These are phyloP conservation scores for Pyrenophora tritici-repentis DNA, from an alignment of 2,329 filamentous ascomycete genomes.

Conservation along the genomic window DNA sequence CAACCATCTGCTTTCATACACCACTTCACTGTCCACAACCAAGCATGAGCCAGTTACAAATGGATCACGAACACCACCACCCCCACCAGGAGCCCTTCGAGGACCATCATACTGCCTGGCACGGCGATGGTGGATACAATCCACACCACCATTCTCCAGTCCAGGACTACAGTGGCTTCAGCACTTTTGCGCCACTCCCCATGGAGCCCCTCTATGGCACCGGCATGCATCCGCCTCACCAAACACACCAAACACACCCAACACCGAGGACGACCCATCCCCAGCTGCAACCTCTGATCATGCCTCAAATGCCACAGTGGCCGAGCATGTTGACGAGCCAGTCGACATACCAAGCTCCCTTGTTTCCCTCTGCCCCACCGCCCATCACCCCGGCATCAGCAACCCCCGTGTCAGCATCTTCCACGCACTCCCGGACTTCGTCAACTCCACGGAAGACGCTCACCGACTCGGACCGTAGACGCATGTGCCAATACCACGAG, in stretches of 20 bases:
- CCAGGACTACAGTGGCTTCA: constrained; percentile 49
- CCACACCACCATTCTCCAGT: constrained; percentile 48
- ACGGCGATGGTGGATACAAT: constrained; percentile 37
- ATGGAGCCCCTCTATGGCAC: constrained; percentile 49
- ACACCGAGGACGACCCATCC: constrained; percentile 45
- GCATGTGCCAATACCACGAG: constrained; percentile 93
- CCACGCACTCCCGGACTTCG: constrained; percentile 48
- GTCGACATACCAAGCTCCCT: constrained; percentile 47
- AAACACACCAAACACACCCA: constrained; percentile 30
- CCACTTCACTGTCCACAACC: constrained; percentile 18
- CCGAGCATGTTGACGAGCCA: constrained; percentile 51
- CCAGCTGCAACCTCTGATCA: constrained; percentile 50
- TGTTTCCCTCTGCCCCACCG: constrained; percentile 45
- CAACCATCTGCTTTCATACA: constrained; percentile 21
- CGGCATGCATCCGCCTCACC: constrained; percentile 47
- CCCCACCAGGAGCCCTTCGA: constrained; percentile 41
- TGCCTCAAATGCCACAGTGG: constrained; percentile 46
- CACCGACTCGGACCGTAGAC: constrained; percentile 85
- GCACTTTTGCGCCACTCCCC: constrained; percentile 43
- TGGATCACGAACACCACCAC: constrained; percentile 48
- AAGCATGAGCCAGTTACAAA: constrained; percentile 50
- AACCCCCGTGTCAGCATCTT: constrained; percentile 48
- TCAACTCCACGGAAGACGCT: constrained; percentile 82
- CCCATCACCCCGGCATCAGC: constrained; percentile 46
- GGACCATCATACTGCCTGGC: constrained; percentile 42